These are phyloP conservation scores for Psidium guajava DNA, from an alignment of 345 rosid species.

Conservation along the genomic window DNA sequence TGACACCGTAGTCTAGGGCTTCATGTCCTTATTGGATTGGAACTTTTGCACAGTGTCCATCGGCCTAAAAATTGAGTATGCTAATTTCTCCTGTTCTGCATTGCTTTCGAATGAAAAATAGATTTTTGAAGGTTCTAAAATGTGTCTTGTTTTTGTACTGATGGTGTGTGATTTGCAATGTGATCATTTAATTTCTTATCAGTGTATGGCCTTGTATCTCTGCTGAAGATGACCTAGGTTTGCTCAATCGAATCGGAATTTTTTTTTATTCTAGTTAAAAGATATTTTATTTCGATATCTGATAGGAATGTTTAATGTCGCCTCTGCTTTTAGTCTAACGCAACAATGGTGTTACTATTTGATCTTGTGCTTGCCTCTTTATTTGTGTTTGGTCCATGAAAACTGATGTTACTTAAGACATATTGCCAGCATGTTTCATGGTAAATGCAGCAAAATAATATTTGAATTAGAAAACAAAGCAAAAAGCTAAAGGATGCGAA, in stretches of 20 bases:
- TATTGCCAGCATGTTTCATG: neutral
- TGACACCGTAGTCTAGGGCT: neutral
- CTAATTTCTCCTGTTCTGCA: neutral
- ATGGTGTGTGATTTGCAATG: neutral
- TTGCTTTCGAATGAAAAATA: neutral
- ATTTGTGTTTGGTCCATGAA: neutral
- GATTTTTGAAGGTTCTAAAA: neutral
- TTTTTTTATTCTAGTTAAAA: no score
- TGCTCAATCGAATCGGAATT: neutral
- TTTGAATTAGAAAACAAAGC: neutral
- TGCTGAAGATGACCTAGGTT: neutral
- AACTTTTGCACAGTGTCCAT: neutral
- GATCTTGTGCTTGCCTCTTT: neutral
- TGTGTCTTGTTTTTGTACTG: neutral
- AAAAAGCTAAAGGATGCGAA: neutral
- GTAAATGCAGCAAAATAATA: neutral
- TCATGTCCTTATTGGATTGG: neutral
- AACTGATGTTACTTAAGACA: neutral
- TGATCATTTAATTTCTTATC: neutral
- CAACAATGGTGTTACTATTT: neutral
- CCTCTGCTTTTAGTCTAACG: neutral
- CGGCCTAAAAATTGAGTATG: neutral
- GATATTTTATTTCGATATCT: neutral
- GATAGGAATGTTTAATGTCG: neutral
- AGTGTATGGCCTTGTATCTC: neutral